A percentile compares a stretch with the other conserved stretches of the same genome.
phyloP scores from a whole-genome alignment of 371 early-diverging fungal species.

The Actinomortierella wolfii region DNA sequence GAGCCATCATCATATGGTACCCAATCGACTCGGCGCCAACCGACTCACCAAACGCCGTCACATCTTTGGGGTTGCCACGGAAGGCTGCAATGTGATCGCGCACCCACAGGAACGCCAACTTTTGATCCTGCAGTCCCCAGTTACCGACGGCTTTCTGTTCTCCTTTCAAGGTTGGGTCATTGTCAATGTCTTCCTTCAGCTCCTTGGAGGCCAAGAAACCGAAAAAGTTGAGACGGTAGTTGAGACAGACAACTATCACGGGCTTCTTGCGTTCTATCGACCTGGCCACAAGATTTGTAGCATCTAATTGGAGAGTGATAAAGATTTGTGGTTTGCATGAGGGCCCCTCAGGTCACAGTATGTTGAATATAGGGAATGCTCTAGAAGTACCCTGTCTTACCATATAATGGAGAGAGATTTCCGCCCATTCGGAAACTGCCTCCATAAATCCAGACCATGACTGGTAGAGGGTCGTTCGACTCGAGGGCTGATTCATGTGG shows the following conservation, averaged over 20 bases:
- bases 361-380: not conserved
- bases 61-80: slow-evolving; percentile 50
- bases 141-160: slow-evolving; percentile 32
- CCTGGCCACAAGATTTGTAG: slow-evolving; percentile 15
- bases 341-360: too few relatives aligned
- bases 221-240: slow-evolving; percentile 39
- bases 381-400: not conserved
- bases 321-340: too few relatives aligned
- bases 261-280: slow-evolving; percentile 12
- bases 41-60: slow-evolving; percentile 53
- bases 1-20: slow-evolving; percentile 20
- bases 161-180: not conserved
- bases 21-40: slow-evolving; percentile 50
- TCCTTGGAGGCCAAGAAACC: slow-evolving; percentile 45
- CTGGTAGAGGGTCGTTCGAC: slow-evolving; percentile 9
- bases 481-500: slow-evolving; percentile 3
- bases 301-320: slow-evolving; percentile 7
- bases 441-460: slow-evolving; percentile 19
- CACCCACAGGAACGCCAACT: slow-evolving; percentile 52
- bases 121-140: slow-evolving; percentile 52
- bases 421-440: not conserved
- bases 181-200: slow-evolving; percentile 16
- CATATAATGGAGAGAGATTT: slow-evolving; percentile 3
- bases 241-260: slow-evolving; percentile 29
- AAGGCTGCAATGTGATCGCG: slow-evolving; percentile 49